Evolutionary conservation across 495 filamentous ascomycete species (phyloP).

Genomic region (Opeltia flavorubescens): DNA sequence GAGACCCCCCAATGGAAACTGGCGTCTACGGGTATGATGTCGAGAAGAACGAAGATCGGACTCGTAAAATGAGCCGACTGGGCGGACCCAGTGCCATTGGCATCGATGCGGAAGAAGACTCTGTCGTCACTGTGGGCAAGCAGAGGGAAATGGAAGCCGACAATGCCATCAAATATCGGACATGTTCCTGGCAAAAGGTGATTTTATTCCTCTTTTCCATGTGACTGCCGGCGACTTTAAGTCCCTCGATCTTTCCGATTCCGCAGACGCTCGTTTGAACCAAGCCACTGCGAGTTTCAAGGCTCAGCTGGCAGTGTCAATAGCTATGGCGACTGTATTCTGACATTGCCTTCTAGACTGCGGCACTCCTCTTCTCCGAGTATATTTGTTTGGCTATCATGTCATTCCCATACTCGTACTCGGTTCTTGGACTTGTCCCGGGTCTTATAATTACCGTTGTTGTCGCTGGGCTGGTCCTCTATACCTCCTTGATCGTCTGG

Average conservation of each 20-base stretch:
- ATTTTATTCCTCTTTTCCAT: slow-evolving; percentile 3
- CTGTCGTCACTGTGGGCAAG: slow-evolving; percentile 37
- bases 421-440: slow-evolving; percentile 71
- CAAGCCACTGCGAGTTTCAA: no score
- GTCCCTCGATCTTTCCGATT: no score
- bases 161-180: slow-evolving; percentile 73
- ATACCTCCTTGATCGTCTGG: slow-evolving; percentile 76
- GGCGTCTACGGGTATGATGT: slow-evolving; percentile 7
- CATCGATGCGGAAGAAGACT: slow-evolving; percentile 15
- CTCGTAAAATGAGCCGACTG: slow-evolving; percentile 14
- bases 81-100: background rate
- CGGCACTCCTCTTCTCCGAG: slow-evolving; percentile 75
- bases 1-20: slow-evolving; percentile 4
- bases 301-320: no score
- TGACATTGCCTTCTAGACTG: slow-evolving; percentile 40
- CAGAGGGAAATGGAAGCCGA: slow-evolving; percentile 68
- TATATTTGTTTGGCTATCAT: slow-evolving; percentile 91
- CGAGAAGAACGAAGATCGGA: slow-evolving; percentile 5
- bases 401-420: slow-evolving; percentile 87
- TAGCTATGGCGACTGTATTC: slow-evolving; percentile 1
- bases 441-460: slow-evolving; percentile 71
- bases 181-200: slow-evolving; percentile 84
- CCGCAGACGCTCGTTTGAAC: no score
- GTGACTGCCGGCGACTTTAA: no score
- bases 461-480: slow-evolving; percentile 59